Evolutionary conservation across 23 red algal genomes (phyloP).

Genomic region (Gracilariopsis chorda): DNA sequence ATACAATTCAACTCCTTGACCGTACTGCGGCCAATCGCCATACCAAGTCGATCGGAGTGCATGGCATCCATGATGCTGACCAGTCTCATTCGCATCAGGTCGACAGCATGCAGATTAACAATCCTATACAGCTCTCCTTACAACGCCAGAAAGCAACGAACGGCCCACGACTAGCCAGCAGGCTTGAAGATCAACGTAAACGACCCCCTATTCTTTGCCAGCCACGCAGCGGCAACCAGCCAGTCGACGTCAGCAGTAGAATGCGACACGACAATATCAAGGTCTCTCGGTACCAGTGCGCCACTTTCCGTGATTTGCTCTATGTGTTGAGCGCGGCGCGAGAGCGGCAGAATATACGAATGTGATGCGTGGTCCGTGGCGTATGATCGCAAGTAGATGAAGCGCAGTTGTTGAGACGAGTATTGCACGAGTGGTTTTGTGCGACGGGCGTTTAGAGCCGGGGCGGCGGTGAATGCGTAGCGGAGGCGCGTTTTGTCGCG

Average conservation of each 20-base stretch:
- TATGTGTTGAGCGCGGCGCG: background rate
- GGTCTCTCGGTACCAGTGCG: background rate
- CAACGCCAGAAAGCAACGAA: slow-evolving; percentile 65
- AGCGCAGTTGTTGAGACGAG: background rate
- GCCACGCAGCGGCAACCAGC: slow-evolving; percentile 77
- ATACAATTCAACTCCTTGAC: slow-evolving; percentile 51
- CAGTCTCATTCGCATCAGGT: slow-evolving; percentile 56
- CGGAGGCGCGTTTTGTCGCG: slow-evolving; percentile 6
- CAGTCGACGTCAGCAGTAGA: slow-evolving; percentile 76
- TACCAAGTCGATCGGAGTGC: slow-evolving; percentile 51
- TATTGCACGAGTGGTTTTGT: background rate
- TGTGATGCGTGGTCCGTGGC: background rate
- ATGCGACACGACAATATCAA: slow-evolving; percentile 74
- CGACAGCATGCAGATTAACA: slow-evolving; percentile 15
- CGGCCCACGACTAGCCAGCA: slow-evolving; percentile 42
- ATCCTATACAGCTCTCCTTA: slow-evolving; percentile 65
- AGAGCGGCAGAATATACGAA: background rate
- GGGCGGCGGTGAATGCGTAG: background rate
- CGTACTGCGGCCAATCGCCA: slow-evolving; percentile 59
- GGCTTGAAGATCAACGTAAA: slow-evolving; percentile 63
- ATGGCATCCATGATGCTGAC: slow-evolving; percentile 75
- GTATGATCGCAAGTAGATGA: background rate
- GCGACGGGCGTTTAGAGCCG: background rate
- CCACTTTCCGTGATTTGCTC: background rate
- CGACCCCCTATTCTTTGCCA: slow-evolving; percentile 62